phyloP scores from a whole-genome alignment of 495 filamentous ascomycete genomes.

The Ascodesmis nigricans region DNA sequence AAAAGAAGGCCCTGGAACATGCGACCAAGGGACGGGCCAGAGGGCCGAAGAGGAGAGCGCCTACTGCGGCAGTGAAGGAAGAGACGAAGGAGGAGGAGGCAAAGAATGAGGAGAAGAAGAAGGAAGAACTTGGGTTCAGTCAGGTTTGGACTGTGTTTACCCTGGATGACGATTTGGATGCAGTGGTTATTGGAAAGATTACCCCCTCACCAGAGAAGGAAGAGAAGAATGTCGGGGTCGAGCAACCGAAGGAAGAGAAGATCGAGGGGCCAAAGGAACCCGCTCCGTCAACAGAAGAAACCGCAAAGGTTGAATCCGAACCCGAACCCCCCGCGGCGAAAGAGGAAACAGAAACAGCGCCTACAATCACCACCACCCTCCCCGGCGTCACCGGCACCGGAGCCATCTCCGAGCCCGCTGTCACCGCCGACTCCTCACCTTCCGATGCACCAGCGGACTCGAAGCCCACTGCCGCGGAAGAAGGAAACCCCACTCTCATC shows the following conservation, averaged over 20 bases:
- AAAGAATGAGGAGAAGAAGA: not conserved
- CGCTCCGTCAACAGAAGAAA: not conserved
- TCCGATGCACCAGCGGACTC: not conserved
- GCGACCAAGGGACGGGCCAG: constrained; percentile 75
- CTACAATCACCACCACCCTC: constrained; percentile 7
- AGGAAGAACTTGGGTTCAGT: not conserved
- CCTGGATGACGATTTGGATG: constrained; percentile 10
- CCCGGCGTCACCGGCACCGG: constrained; percentile 6
- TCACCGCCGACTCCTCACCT: not conserved
- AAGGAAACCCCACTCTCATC: constrained; percentile 1
- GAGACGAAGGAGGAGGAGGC: constrained; percentile 4
- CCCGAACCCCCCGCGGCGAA: too few relatives aligned
- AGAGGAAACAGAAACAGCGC: not conserved
- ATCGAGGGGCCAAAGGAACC: constrained; percentile 1
- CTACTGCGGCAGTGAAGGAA: constrained; percentile 10
- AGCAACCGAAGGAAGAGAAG: constrained; percentile 1
- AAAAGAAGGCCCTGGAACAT: constrained; percentile 61
- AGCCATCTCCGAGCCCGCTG: constrained; percentile 1
- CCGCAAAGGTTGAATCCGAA: too few relatives aligned
- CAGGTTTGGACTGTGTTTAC: constrained; percentile 17
- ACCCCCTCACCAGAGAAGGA: not conserved
- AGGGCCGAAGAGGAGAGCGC: constrained; percentile 51
- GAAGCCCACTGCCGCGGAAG: not conserved
- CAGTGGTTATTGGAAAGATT: constrained; percentile 5
- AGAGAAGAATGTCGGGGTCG: not conserved